A percentile compares a stretch with the other conserved stretches of the same genome.
These are phyloP conservation scores for Phytopythium oedochilum DNA, from an alignment of 352 stramenopile genomes.

Conservation along the genomic window DNA sequence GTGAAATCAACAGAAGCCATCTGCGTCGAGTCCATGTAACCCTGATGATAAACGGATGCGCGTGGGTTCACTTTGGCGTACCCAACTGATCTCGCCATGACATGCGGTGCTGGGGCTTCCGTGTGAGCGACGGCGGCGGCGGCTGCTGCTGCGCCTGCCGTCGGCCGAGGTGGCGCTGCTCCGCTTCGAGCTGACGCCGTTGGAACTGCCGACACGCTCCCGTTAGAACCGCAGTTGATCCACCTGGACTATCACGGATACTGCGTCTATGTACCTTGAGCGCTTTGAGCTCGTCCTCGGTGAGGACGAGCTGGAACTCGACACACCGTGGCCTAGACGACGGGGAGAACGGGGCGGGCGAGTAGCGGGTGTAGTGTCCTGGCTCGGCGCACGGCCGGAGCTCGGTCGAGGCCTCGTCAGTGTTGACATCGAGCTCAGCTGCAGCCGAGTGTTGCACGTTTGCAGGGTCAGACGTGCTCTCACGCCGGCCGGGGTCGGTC, in stretches of 20 bases:
- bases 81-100: too few relatives aligned
- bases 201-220: conserved; percentile 28
- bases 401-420: conserved; percentile 38
- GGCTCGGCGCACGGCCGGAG: conserved; percentile 38
- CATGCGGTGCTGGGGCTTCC: neutral
- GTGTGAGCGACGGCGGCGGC: neutral
- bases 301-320: conserved; percentile 60
- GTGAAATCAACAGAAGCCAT: neutral
- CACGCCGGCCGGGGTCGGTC: neutral
- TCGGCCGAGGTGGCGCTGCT: conserved; percentile 46
- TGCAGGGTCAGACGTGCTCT: neutral
- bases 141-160: conserved; percentile 12
- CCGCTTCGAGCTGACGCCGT: conserved; percentile 40
- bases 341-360: conserved; percentile 16
- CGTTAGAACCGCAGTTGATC: neutral
- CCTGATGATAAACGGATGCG: too few relatives aligned
- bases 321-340: conserved; percentile 11
- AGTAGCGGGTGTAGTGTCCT: conserved; percentile 45
- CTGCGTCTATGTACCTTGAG: too few relatives aligned
- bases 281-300: conserved; percentile 46
- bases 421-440: conserved; percentile 29
- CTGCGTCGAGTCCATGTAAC: too few relatives aligned
- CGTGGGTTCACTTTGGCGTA: conserved; percentile 3
- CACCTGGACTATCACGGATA: too few relatives aligned
- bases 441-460: neutral